Percentiles rank a stretch among this genome's conserved stretches.
Conservation (phyloP, 2,329 filamentous ascomycete species). For the Ramularia endophylla region DNA sequence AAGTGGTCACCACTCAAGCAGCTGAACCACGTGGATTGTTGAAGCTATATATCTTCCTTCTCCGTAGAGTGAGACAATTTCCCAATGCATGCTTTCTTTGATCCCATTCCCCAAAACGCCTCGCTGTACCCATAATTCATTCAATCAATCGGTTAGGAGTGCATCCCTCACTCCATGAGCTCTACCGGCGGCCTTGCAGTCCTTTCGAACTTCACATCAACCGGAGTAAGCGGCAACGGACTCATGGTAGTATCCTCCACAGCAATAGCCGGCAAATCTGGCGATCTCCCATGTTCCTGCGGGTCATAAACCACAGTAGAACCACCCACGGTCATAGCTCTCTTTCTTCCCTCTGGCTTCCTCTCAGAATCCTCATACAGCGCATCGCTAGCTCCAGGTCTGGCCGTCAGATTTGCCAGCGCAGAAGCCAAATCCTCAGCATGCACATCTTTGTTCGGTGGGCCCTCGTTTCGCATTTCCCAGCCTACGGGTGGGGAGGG, state of each 20-base stretch:
- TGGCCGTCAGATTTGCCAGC: conserved; percentile 47
- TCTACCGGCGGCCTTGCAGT: conserved; percentile 53
- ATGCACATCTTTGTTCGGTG: conserved; percentile 61
- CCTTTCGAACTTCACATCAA: conserved; percentile 45
- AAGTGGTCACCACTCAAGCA: too few species aligned
- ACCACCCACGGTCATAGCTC: conserved; percentile 51
- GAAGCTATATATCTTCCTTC: too few species aligned
- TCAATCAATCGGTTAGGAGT: too few species aligned
- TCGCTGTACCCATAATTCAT: too few species aligned
- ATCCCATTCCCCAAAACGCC: too few species aligned
- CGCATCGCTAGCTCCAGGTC: conserved; percentile 29
- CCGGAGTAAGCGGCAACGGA: conserved; percentile 44
- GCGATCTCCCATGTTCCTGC: conserved; percentile 54
- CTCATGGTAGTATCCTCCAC: conserved; percentile 54
- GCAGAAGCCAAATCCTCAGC: conserved; percentile 56
- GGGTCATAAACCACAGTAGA: conserved; percentile 57
- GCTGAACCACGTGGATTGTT: too few species aligned
- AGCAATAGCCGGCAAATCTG: conserved; percentile 56
- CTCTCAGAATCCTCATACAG: conserved; percentile 17
- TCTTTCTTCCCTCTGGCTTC: conserved; percentile 23
- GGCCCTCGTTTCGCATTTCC: conserved; percentile 57
- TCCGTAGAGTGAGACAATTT: too few species aligned
- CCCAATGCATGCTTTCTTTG: too few species aligned
- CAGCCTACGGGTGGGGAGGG: conserved; percentile 60
- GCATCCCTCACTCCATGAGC: conserved; percentile 41